phyloP scores from a whole-genome alignment of 1,139 yeast species.

The Wickerhamiella pararugosa region DNA sequence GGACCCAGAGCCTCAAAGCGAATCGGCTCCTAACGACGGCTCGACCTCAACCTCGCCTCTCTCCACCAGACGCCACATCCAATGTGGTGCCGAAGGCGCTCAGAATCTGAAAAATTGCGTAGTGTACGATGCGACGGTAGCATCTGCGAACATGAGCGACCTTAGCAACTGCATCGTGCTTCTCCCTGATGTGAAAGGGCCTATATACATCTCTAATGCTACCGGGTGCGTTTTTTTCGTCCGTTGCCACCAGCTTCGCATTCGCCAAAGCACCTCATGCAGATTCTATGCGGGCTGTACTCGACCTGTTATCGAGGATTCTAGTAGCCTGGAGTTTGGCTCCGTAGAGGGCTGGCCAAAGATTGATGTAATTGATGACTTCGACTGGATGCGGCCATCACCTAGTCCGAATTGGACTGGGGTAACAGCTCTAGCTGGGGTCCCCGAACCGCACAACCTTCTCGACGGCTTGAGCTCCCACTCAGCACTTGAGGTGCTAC shows the following conservation, averaged over 20 bases:
- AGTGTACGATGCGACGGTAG: conserved; percentile 4
- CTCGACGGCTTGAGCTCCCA: no score
- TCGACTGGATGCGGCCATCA: conserved; percentile 18
- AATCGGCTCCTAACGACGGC: not conserved
- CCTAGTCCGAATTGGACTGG: conserved; percentile 16
- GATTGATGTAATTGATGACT: conserved; percentile 20
- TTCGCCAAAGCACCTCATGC: conserved; percentile 18
- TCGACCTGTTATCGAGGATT: conserved; percentile 22
- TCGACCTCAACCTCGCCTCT: not conserved
- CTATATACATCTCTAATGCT: conserved; percentile 17
- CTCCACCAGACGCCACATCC: no score
- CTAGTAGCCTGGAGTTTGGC: conserved; percentile 16
- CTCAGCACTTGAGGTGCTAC: no score
- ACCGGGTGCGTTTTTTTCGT: conserved; percentile 14
- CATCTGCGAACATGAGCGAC: conserved; percentile 14
- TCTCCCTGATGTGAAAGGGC: conserved; percentile 16
- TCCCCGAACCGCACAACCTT: no score
- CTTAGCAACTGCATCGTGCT: conserved; percentile 15
- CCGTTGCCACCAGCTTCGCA: conserved; percentile 22
- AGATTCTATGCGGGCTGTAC: conserved; percentile 17
- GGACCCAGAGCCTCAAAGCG: not conserved
- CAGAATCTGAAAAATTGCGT: conserved; percentile 9
- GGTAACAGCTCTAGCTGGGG: no score
- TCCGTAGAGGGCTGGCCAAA: conserved; percentile 9
- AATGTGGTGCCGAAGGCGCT: no score